Percentiles rank a stretch among this genome's conserved stretches.
These are phyloP conservation scores for Pichiaceae sp. DNA, from an alignment of 1,139 yeast genomes.

Conservation along the genomic window DNA sequence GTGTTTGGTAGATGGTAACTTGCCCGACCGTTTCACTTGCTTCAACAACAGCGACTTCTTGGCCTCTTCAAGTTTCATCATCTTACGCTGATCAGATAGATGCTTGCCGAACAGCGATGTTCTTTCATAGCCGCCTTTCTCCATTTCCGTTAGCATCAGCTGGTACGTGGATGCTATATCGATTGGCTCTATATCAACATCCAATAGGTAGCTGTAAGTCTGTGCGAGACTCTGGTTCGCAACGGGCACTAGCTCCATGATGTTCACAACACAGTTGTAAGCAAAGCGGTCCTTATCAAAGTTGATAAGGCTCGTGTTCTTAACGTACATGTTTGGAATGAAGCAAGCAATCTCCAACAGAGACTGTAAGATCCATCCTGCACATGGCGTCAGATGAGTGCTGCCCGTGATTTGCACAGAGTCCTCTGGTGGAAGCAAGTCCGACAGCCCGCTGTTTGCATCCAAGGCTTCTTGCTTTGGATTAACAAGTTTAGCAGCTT, in stretches of 20 bases:
- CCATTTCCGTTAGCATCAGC: slow-evolving; percentile 34
- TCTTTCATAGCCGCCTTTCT: slow-evolving; percentile 23
- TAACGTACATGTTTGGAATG: slow-evolving; percentile 59
- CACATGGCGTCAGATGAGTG: slow-evolving; percentile 58
- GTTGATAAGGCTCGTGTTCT: slow-evolving; percentile 48
- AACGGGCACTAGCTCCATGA: slow-evolving; percentile 30
- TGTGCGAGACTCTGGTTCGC: slow-evolving; percentile 9
- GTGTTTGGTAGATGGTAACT: slow-evolving; percentile 3
- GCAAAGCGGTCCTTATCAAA: slow-evolving; percentile 63
- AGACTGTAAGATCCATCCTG: slow-evolving; percentile 69
- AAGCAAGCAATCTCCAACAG: slow-evolving; percentile 57
- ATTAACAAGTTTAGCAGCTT: slow-evolving; percentile 33
- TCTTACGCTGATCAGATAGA: slow-evolving; percentile 39
- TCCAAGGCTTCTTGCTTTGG: slow-evolving; percentile 2
- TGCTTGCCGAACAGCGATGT: slow-evolving; percentile 30
- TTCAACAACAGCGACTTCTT: slow-evolving; percentile 17
- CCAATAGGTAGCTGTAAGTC: slow-evolving; percentile 22
- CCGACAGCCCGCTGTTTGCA: slow-evolving; percentile 7
- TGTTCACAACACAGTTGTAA: slow-evolving; percentile 46
- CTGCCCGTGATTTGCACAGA: slow-evolving; percentile 3
- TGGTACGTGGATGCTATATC: slow-evolving; percentile 27
- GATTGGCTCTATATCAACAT: slow-evolving; percentile 14
- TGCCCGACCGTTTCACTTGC: slow-evolving; percentile 7
- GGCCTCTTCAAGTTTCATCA: slow-evolving; percentile 38
- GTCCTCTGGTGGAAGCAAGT: slow-evolving; percentile 12